Percentiles rank a stretch among this genome's conserved stretches.
phyloP scores from a whole-genome alignment of 805 yeast species.

The Pichia deserticola region DNA sequence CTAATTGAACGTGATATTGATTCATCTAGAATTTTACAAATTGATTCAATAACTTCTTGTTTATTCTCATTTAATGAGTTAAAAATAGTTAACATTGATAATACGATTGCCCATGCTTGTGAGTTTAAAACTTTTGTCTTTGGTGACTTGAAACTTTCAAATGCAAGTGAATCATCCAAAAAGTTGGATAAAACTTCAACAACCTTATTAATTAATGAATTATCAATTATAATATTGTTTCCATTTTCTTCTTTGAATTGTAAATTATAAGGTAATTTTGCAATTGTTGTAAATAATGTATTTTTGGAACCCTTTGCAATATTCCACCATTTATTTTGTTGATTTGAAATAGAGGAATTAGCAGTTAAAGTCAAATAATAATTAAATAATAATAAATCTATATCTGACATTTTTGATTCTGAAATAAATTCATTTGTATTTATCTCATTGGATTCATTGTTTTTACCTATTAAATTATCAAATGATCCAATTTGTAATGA shows the following conservation, averaged over 20 bases:
- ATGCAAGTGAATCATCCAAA: slow-evolving; percentile 44
- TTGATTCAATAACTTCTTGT: slow-evolving; percentile 19
- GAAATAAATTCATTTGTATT: neutral
- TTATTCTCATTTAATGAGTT: slow-evolving; percentile 1
- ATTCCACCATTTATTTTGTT: slow-evolving; percentile 72
- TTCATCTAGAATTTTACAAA: slow-evolving; percentile 71
- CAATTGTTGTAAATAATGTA: slow-evolving; percentile 61
- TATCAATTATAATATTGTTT: slow-evolving; percentile 12
- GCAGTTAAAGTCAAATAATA: slow-evolving; percentile 57
- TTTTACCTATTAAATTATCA: slow-evolving; percentile 11
- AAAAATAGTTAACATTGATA: slow-evolving; percentile 32
- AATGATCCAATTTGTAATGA: slow-evolving; percentile 15
- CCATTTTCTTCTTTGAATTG: slow-evolving; percentile 10
- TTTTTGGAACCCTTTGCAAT: slow-evolving; percentile 33
- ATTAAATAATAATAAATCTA: slow-evolving; percentile 53
- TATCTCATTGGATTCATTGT: slow-evolving; percentile 11
- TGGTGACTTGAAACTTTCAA: slow-evolving; percentile 33
- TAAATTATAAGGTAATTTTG: slow-evolving; percentile 38
- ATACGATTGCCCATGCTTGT: slow-evolving; percentile 49
- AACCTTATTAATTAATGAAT: slow-evolving; percentile 30
- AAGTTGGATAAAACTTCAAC: slow-evolving; percentile 42
- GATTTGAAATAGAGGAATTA: slow-evolving; percentile 16
- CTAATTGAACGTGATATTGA: slow-evolving; percentile 60
- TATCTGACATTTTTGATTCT: slow-evolving; percentile 31
- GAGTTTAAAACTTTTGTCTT: slow-evolving; percentile 32